Conservation (phyloP, 495 filamentous ascomycete species). For the Annulohypoxylon maeteangense region DNA sequence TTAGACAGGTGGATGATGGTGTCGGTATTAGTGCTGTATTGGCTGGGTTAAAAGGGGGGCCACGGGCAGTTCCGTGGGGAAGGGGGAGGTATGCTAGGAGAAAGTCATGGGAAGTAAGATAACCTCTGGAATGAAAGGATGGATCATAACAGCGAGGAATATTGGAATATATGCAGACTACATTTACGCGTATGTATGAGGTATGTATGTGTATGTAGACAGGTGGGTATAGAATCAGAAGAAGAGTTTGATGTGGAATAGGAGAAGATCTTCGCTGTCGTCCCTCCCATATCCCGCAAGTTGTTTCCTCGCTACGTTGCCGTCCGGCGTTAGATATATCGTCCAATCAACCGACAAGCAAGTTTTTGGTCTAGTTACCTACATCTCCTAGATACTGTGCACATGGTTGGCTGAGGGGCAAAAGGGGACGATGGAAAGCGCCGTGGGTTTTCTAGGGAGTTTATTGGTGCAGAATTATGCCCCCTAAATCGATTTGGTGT, state of each 20-base stretch:
- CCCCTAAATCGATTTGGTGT: background rate
- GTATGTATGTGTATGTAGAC: background rate
- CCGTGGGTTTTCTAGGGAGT: background rate
- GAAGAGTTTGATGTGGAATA: background rate
- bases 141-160: background rate
- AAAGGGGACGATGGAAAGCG: background rate
- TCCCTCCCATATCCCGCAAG: slow-evolving; percentile 15
- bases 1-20: background rate
- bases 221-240: background rate
- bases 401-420: background rate
- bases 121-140: background rate
- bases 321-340: slow-evolving; percentile 9
- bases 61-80: background rate
- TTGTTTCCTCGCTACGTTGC: slow-evolving; percentile 11
- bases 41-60: background rate
- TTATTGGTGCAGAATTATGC: slow-evolving; percentile 1
- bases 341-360: background rate
- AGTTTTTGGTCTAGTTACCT: background rate
- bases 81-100: background rate
- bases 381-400: background rate
- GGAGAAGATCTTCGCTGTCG: slow-evolving; percentile 22
- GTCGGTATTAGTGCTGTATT: slow-evolving; percentile 1
- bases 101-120: background rate
- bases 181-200: background rate
- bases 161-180: background rate